phyloP scores from a whole-genome alignment of 2,329 filamentous ascomycete species.

The Aspergillus puulaauensis region DNA sequence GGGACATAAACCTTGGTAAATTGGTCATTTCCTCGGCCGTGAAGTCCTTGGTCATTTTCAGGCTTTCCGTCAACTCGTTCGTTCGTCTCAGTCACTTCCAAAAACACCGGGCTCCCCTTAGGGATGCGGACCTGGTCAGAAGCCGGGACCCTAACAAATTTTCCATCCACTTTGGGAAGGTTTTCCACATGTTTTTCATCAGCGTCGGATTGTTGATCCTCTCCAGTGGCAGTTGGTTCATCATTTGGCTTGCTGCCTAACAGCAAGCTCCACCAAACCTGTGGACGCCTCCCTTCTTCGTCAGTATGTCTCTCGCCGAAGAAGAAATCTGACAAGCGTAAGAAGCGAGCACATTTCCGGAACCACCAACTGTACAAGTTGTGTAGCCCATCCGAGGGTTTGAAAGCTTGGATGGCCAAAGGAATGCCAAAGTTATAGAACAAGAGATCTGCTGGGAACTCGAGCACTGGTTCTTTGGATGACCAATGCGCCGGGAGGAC shows the following conservation, averaged over 20 bases:
- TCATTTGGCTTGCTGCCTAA: slow-evolving; percentile 39
- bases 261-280: slow-evolving; percentile 54
- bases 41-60: slow-evolving; percentile 56
- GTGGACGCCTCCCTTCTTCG: slow-evolving; percentile 70
- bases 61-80: slow-evolving; percentile 61
- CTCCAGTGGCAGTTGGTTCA: slow-evolving; percentile 33
- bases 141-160: slow-evolving; percentile 86
- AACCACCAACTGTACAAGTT: slow-evolving; percentile 97
- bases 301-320: slow-evolving; percentile 80
- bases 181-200: slow-evolving; percentile 44
- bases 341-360: slow-evolving; percentile 72
- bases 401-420: slow-evolving; percentile 77
- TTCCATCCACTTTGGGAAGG: slow-evolving; percentile 68
- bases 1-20: slow-evolving; percentile 79
- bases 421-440: slow-evolving; percentile 98
- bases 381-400: slow-evolving; percentile 80
- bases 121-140: slow-evolving; percentile 94
- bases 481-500: slow-evolving; percentile 92
- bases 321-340: slow-evolving; percentile 87
- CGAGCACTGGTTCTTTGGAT: slow-evolving; percentile 84
- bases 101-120: slow-evolving; percentile 77
- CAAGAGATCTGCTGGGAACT: slow-evolving; percentile 89
- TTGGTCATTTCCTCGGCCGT: slow-evolving; percentile 59
- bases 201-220: slow-evolving; percentile 28
- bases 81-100: slow-evolving; percentile 70